Conservation (phyloP, 1,284 basidiomycete genomes). For the Papiliotrema fonsecae region DNA sequence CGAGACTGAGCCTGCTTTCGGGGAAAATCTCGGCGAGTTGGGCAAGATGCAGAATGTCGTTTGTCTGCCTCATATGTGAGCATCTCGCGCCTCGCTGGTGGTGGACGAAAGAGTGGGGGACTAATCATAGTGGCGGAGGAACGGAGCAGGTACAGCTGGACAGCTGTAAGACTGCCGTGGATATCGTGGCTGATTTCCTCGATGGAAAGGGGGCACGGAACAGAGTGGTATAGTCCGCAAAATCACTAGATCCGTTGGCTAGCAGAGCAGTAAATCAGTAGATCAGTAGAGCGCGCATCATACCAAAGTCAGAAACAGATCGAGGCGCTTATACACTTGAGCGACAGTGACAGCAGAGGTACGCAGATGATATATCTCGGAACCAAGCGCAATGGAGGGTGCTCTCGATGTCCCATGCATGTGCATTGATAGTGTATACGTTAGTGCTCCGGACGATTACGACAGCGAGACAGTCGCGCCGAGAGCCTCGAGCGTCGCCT, state of each 20-base stretch:
- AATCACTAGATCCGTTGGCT: too few relatives aligned
- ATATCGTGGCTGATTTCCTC: slow-evolving; percentile 37
- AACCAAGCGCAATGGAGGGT: too few relatives aligned
- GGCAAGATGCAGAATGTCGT: slow-evolving; percentile 32
- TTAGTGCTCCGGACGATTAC: too few relatives aligned
- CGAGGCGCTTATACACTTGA: too few relatives aligned
- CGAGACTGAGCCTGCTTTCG: slow-evolving; percentile 42
- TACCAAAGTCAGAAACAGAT: too few relatives aligned
- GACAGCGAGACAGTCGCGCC: slow-evolving; percentile 77
- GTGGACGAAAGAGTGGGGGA: too few relatives aligned
- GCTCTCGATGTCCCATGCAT: too few relatives aligned
- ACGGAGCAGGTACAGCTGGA: slow-evolving; percentile 14
- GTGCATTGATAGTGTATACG: too few relatives aligned
- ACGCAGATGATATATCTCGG: too few relatives aligned
- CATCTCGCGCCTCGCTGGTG: background rate
- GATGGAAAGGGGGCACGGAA: slow-evolving; percentile 31
- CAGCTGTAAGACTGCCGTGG: slow-evolving; percentile 34
- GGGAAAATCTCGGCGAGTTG: slow-evolving; percentile 31
- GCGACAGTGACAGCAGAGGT: too few relatives aligned
- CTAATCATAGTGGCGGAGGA: slow-evolving; percentile 20
- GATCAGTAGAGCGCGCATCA: too few relatives aligned
- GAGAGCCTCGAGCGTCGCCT: slow-evolving; percentile 80
- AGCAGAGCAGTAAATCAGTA: too few relatives aligned
- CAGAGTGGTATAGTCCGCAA: slow-evolving; percentile 36
- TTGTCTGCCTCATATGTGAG: slow-evolving; percentile 39